phyloP scores from a whole-genome alignment of 2,329 filamentous ascomycete species.

The Microthyrium microscopicum region DNA sequence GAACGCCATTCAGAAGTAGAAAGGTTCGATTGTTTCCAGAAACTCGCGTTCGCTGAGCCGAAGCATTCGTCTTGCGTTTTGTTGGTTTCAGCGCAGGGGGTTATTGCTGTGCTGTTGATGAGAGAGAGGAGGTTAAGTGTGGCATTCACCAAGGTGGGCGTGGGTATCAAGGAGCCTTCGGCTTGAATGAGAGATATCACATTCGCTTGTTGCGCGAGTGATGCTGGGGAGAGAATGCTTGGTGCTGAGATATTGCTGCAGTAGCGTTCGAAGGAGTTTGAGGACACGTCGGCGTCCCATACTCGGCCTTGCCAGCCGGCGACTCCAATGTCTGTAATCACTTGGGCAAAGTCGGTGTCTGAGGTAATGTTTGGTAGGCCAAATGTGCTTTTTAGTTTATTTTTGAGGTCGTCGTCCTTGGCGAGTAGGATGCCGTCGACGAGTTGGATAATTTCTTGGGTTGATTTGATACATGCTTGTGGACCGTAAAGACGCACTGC shows the following conservation, averaged over 20 bases:
- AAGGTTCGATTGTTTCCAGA: constrained; percentile 28
- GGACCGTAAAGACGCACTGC: constrained; percentile 40
- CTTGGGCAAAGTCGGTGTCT: constrained; percentile 36
- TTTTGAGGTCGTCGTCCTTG: constrained; percentile 27
- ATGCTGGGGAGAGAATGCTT: constrained; percentile 23
- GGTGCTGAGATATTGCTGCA: constrained; percentile 38
- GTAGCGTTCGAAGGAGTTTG: constrained; percentile 32
- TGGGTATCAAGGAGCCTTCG: constrained; percentile 14
- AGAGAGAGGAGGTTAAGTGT: constrained; percentile 42
- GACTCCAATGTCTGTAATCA: constrained; percentile 26
- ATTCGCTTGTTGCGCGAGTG: background rate
- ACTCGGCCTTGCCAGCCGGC: constrained; percentile 37
- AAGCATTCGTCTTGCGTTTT: constrained; percentile 35
- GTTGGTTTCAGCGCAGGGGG: constrained; percentile 19
- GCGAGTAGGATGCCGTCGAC: constrained; percentile 41
- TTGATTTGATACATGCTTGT: constrained; percentile 45
- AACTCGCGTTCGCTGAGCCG: constrained; percentile 28
- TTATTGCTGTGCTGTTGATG: constrained; percentile 28
- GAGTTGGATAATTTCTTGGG: constrained; percentile 42
- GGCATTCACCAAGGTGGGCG: constrained; percentile 27
- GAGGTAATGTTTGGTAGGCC: constrained; percentile 32
- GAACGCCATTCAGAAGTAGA: constrained; percentile 26
- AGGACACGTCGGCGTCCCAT: constrained; percentile 41
- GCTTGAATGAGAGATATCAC: constrained; percentile 13
- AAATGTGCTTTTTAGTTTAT: constrained; percentile 35